Conservation (phyloP, 805 yeast genomes). For the Komagataella mondaviorum region DNA sequence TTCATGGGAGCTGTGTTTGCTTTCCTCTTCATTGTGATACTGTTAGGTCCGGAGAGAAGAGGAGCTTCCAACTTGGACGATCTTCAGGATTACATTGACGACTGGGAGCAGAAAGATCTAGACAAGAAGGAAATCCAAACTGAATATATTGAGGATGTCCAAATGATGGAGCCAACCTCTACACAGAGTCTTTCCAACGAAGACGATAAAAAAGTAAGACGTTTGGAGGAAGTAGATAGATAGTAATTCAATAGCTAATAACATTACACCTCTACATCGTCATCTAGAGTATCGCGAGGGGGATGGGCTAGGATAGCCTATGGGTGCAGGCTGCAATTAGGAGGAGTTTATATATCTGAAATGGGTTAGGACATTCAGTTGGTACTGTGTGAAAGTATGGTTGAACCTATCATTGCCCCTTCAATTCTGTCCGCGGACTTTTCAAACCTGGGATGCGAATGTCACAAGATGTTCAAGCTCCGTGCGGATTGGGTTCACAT, state of each 20-base stretch:
- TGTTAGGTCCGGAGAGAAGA: conserved; percentile 44
- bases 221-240: not conserved
- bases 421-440: conserved; percentile 89
- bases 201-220: not conserved
- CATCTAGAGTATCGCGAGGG: not conserved
- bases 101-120: not conserved
- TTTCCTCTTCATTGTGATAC: conserved; percentile 29
- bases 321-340: not conserved
- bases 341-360: not conserved
- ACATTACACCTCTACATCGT: not conserved
- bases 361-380: not conserved
- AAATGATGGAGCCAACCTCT: not conserved
- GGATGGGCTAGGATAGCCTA: not conserved
- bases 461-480: conserved; percentile 63
- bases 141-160: not conserved
- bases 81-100: not conserved
- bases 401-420: conserved; percentile 81
- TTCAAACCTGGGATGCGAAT: conserved; percentile 77
- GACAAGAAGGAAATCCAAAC: not conserved
- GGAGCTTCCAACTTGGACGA: not conserved
- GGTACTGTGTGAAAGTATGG: conserved; percentile 28
- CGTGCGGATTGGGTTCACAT: conserved; percentile 96
- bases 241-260: not conserved
- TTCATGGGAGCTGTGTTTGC: conserved; percentile 55
- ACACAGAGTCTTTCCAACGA: not conserved